Evolutionary conservation across 768 basidiomycete genomes (phyloP).

Genomic region (Candolleomyces efflorescens): DNA sequence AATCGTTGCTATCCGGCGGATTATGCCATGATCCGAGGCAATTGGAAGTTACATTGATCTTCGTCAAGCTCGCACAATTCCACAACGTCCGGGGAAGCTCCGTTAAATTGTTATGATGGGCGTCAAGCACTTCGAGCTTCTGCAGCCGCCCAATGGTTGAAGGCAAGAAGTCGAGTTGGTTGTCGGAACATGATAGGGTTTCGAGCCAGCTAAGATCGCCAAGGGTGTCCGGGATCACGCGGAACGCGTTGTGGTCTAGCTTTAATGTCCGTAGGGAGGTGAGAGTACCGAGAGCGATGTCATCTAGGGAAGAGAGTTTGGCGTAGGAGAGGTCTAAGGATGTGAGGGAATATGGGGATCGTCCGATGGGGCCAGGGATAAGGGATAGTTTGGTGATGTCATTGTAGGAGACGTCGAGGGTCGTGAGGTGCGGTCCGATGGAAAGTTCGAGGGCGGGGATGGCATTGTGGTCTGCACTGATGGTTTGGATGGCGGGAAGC

Average conservation of each 20-base stretch:
- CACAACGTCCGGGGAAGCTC: constrained; percentile 76
- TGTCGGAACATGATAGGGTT: constrained; percentile 85
- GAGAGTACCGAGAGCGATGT: constrained; percentile 67
- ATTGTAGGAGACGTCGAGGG: constrained; percentile 79
- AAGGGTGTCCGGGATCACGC: constrained; percentile 77
- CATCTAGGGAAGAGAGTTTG: constrained; percentile 66
- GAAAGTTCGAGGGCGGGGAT: constrained; percentile 78
- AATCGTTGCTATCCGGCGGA: constrained; percentile 33
- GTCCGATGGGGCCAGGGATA: constrained; percentile 41
- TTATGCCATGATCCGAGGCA: constrained; percentile 69
- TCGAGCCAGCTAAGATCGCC: constrained; percentile 70
- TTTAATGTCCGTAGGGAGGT: constrained; percentile 65
- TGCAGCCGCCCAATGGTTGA: constrained; percentile 69
- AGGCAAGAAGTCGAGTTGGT: constrained; percentile 76
- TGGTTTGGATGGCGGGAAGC: constrained; percentile 61
- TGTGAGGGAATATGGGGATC: constrained; percentile 39
- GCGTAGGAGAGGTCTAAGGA: constrained; percentile 14
- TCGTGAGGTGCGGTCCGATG: constrained; percentile 59
- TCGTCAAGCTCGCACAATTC: constrained; percentile 69
- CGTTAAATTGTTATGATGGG: constrained; percentile 86
- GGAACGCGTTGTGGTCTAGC: constrained; percentile 85
- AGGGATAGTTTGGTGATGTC: constrained; percentile 80
- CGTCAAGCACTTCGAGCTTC: constrained; percentile 73
- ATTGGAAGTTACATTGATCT: constrained; percentile 89
- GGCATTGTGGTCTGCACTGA: constrained; percentile 81